Evolutionary conservation across 768 basidiomycete genomes (phyloP).

Genomic region (Tulasnella sp.): DNA sequence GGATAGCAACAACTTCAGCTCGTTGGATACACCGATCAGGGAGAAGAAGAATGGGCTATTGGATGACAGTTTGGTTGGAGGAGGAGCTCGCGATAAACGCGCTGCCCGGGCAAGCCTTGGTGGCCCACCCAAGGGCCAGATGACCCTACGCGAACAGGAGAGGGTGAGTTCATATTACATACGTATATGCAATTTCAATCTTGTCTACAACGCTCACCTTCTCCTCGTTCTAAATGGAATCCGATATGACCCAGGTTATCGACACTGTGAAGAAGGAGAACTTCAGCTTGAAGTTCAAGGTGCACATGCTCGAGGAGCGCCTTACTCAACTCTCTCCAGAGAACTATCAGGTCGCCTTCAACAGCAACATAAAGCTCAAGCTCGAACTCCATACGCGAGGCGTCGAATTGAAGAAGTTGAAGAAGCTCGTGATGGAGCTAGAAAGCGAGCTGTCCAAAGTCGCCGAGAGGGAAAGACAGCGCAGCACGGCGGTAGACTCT

Average conservation of each 20-base stretch:
- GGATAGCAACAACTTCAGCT: background rate
- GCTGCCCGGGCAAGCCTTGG: background rate
- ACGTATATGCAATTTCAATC: background rate
- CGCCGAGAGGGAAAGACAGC: constrained; percentile 27
- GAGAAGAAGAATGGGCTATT: background rate
- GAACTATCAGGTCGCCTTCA: constrained; percentile 81
- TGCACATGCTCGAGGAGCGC: constrained; percentile 90
- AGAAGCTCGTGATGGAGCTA: constrained; percentile 76
- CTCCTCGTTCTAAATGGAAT: background rate
- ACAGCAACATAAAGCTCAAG: constrained; percentile 89
- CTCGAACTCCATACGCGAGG: constrained; percentile 83
- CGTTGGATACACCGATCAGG: background rate
- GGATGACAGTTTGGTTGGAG: background rate
- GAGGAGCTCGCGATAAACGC: too few relatives aligned
- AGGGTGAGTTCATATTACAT: constrained; percentile 45
- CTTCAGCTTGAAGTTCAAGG: constrained; percentile 90
- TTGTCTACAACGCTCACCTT: background rate
- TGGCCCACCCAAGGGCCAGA: constrained; percentile 22
- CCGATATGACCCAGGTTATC: constrained; percentile 54
- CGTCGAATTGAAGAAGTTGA: constrained; percentile 83
- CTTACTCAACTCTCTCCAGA: constrained; percentile 83
- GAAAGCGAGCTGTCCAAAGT: constrained; percentile 42
- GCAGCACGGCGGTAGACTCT: constrained; percentile 34
- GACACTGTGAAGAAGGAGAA: constrained; percentile 95
- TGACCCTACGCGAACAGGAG: constrained; percentile 92